Evolutionary conservation across 306 rosid genomes (phyloP).

Genomic region (Sindora glabra): DNA sequence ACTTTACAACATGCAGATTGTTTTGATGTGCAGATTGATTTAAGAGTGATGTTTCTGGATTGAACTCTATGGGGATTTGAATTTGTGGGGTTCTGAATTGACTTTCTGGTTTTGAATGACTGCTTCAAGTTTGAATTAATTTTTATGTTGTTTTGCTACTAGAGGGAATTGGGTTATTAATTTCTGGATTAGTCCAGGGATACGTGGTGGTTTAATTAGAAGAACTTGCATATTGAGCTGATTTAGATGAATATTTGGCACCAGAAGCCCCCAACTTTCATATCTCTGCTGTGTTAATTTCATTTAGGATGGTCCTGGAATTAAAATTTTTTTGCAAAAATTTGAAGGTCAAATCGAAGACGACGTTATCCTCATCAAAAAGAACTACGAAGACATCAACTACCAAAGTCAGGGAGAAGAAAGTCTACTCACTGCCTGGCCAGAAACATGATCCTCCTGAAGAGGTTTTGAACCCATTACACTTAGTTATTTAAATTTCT

Average conservation of each 20-base stretch:
- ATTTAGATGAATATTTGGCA: not conserved
- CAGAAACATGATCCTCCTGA: conserved; percentile 92
- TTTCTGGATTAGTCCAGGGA: conserved; percentile 1
- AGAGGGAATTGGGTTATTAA: not conserved
- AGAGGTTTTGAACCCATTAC: conserved; percentile 47
- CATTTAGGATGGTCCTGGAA: conserved; percentile 13
- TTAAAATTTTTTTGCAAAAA: conserved; percentile 6
- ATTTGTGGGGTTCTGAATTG: conserved; percentile 15
- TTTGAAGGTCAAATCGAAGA: conserved; percentile 67
- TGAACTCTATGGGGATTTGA: conserved; percentile 13
- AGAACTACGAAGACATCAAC: conserved; percentile 30
- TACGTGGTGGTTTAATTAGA: not conserved
- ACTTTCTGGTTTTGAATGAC: no score
- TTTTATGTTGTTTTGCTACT: not conserved
- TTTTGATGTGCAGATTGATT: not conserved
- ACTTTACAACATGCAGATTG: no score
- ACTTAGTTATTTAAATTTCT: conserved; percentile 6
- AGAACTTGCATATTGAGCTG: conserved; percentile 10
- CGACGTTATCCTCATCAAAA: conserved; percentile 31
- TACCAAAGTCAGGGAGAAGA: conserved; percentile 66
- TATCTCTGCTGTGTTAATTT: no score
- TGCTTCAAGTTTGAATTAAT: not conserved
- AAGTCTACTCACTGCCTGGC: conserved; percentile 71
- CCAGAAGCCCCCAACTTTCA: no score
- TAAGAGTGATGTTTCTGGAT: not conserved